Conservation (phyloP, 129 eudicot species). For the Heracleum sosnowskyi region DNA sequence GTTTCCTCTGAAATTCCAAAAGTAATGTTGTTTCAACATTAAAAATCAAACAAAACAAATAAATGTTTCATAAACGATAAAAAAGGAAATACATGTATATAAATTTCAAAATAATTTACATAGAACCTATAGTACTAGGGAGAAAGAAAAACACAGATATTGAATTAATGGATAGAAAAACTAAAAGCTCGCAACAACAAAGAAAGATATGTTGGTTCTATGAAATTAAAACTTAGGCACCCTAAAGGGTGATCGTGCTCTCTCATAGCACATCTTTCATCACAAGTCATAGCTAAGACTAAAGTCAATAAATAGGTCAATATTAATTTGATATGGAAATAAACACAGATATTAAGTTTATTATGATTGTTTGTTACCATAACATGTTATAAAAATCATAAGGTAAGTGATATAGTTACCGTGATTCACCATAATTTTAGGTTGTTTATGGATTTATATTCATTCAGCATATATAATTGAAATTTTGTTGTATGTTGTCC, state of each 20-base stretch:
- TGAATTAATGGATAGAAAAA: not conserved
- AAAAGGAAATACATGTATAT: not conserved
- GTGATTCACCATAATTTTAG: not conserved
- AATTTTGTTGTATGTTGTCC: not conserved
- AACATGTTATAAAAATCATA: too few relatives aligned
- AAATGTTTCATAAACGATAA: not conserved
- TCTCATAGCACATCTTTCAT: not conserved
- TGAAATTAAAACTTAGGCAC: not conserved
- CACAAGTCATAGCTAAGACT: not conserved
- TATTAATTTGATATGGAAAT: not conserved
- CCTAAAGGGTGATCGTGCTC: not conserved
- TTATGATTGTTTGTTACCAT: not conserved
- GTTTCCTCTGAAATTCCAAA: constrained; percentile 42
- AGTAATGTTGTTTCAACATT: not conserved
- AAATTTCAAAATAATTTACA: not conserved
- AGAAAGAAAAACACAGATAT: not conserved
- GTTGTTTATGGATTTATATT: not conserved
- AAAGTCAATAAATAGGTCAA: not conserved
- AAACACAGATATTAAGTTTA: not conserved
- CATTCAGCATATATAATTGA: not conserved
- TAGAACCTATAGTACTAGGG: not conserved
- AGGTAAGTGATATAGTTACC: not conserved
- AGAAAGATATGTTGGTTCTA: not conserved
- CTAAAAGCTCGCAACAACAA: not conserved
- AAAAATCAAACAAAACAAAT: constrained; percentile 11